Conservation (phyloP, 257 asterid species). For the Buddleja alternifolia region DNA sequence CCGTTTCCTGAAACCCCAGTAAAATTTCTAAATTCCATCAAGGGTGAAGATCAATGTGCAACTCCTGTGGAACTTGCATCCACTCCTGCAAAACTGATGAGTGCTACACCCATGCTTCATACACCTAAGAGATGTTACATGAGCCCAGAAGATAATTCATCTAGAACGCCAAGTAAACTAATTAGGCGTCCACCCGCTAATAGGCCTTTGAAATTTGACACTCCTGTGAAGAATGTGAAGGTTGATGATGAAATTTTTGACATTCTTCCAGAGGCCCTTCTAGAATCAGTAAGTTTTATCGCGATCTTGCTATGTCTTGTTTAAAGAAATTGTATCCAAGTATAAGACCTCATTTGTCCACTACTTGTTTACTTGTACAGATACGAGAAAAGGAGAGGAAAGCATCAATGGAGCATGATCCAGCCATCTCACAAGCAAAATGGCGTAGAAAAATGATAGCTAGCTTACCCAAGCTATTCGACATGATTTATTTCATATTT, state of each 20-base stretch:
- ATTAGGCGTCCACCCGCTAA: slow-evolving; percentile 66
- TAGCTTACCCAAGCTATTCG: slow-evolving; percentile 70
- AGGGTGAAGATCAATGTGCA: slow-evolving; percentile 29
- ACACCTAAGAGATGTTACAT: slow-evolving; percentile 68
- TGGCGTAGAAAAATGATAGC: slow-evolving; percentile 64
- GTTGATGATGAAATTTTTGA: slow-evolving; percentile 41
- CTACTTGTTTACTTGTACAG: slow-evolving; percentile 40
- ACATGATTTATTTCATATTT: slow-evolving; percentile 58
- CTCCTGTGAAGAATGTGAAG: slow-evolving; percentile 60
- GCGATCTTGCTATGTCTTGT: neutral
- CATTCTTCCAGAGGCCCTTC: slow-evolving; percentile 61
- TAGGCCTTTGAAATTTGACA: slow-evolving; percentile 72
- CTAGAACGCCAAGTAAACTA: slow-evolving; percentile 52
- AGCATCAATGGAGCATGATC: slow-evolving; percentile 62
- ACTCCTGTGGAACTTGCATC: slow-evolving; percentile 56
- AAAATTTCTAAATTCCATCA: slow-evolving; percentile 35
- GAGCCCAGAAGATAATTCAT: slow-evolving; percentile 68
- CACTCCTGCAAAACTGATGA: slow-evolving; percentile 66
- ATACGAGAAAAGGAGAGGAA: slow-evolving; percentile 67
- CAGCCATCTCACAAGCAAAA: slow-evolving; percentile 89
- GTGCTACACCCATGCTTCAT: slow-evolving; percentile 60
- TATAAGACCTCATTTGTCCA: neutral
- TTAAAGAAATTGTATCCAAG: neutral
- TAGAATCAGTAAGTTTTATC: slow-evolving; percentile 64
- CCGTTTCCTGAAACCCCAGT: slow-evolving; percentile 57